Evolutionary conservation across 2,329 filamentous ascomycete species (phyloP), one percentile per base, ranked within the genome.

Genomic region (Rutstroemia sp.): DNA sequence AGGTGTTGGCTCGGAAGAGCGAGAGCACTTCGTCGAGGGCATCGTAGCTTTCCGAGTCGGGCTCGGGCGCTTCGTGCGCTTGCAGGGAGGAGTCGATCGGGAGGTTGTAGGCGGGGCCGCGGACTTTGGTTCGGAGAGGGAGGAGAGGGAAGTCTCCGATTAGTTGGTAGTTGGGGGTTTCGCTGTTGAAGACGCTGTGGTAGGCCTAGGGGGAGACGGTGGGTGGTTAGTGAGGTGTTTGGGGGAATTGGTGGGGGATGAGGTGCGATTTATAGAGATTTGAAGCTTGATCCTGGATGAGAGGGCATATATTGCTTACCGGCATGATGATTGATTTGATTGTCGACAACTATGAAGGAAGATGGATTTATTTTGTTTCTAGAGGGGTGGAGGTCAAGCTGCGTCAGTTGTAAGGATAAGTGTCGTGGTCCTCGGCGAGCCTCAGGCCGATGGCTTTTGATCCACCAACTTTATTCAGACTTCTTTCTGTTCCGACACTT

Each of bases 1-100:
- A 92, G 59, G 92, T 96, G 78, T 99, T 97, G 67, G 94, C 92
- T 63, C 94, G 89, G 81, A 97, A 99, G 50, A 97, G 82, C 12
- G 86, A 81, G 55, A 99, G 81, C 51, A 95, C 85, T 78, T 99
- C 94, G 75, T 99, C 94, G 55, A 97, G 82, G 60, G 94, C 89
- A 76, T 99, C 94, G 79, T 97, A 97, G 68, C 88, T 92, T 73
- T 96, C 90, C 73, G 84, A 86, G 72, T 94, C 89, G 50, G 91
- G 87, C 72, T 96, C 90, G 66, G 78, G 86, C 65, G 77, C 83
- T 9, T 66, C 68, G 61, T 76, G 72, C 45, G 74, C 67, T 38
- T 76, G 70, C 41, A 81, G 73, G 5, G 63, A 62, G 19, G 64
- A 39, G 38, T 64, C 81, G 68, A 73, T 86, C 73, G 83, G 83